These are phyloP conservation scores for Phlyctochytrium planicorne DNA, from an alignment of 192 early-diverging fungal species.

Conservation along the genomic window DNA sequence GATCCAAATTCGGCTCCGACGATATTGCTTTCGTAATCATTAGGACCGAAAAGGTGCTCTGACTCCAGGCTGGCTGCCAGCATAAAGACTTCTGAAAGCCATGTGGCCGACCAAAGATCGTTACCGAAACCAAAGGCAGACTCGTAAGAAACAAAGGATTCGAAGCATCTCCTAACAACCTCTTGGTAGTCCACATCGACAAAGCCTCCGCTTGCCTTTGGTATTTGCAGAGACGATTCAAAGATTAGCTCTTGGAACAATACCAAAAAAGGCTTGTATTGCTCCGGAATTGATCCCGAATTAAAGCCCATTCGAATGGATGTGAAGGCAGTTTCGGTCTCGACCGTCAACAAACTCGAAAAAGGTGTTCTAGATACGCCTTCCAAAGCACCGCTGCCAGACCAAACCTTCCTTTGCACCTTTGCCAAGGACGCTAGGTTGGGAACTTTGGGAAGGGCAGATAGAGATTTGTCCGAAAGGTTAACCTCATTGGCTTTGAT, in stretches of 20 bases:
- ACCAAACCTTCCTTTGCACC: conserved; percentile 24
- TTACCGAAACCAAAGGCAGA: conserved; percentile 50
- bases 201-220: not conserved
- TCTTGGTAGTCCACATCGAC: conserved; percentile 42
- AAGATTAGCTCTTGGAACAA: conserved; percentile 80
- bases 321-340: conserved; percentile 66
- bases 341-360: conserved; percentile 54
- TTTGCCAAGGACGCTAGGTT: conserved; percentile 54
- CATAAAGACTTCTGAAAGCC: conserved; percentile 48
- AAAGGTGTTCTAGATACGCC: conserved; percentile 41
- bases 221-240: conserved; percentile 31
- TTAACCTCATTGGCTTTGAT: conserved; percentile 52
- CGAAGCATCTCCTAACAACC: conserved; percentile 38
- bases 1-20: not conserved
- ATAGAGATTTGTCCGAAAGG: conserved; percentile 52
- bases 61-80: conserved; percentile 30
- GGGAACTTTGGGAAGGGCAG: conserved; percentile 66
- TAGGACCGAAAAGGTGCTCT: conserved; percentile 32
- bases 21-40: not conserved
- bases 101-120: conserved; percentile 38
- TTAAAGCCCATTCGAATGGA: conserved; percentile 59
- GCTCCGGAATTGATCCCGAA: conserved; percentile 49
- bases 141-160: conserved; percentile 59
- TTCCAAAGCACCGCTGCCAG: conserved; percentile 2
- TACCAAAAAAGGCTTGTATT: conserved; percentile 66